Conservation (phyloP, 73 alveolate genomes). For the Tetrahymena malaccensis region DNA sequence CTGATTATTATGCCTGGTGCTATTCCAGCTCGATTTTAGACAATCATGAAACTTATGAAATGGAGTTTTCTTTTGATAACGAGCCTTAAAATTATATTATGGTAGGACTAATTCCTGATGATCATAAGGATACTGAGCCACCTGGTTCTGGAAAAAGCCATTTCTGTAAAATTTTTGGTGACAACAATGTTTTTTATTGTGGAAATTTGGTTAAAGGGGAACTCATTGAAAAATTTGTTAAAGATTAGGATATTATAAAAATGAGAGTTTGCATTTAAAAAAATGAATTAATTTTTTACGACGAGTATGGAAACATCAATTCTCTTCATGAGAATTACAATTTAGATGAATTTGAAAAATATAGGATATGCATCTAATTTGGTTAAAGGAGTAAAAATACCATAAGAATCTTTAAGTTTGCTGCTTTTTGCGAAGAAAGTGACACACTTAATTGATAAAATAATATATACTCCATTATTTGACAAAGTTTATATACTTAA, state of each 20-base stretch:
- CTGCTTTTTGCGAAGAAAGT: not conserved
- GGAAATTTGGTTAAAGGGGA: not conserved
- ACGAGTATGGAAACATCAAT: not conserved
- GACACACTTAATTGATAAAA: not conserved
- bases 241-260: not conserved
- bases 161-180: not conserved
- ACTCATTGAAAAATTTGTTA: not conserved
- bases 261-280: not conserved
- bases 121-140: not conserved
- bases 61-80: not conserved
- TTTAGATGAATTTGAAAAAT: not conserved
- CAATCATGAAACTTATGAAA: not conserved
- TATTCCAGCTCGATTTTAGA: not conserved
- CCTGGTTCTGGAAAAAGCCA: not conserved
- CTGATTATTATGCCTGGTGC: not conserved
- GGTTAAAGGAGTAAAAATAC: not conserved
- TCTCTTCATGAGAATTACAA: not conserved
- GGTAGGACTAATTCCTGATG: not conserved
- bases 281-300: not conserved
- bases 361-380: not conserved
- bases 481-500: too few species aligned
- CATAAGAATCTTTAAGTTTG: not conserved
- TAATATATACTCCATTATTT: too few species aligned
- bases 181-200: not conserved
- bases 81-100: not conserved